These are phyloP conservation scores for Tricholoma flavovirens DNA, from an alignment of 768 basidiomycete genomes.

Conservation along the genomic window DNA sequence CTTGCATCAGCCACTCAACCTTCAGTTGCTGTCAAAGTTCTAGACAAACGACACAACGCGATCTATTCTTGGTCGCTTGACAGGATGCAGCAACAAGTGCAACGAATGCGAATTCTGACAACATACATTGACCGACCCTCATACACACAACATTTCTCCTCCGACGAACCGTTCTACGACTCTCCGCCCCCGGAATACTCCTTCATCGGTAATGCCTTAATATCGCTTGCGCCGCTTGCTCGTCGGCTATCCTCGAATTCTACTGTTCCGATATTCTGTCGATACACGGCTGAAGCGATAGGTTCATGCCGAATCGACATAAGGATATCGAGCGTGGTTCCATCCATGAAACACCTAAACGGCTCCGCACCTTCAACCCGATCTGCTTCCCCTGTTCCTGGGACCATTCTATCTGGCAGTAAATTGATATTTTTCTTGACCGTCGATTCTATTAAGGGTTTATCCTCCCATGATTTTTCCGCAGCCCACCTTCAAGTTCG, in stretches of 20 bases:
- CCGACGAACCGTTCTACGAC: slow-evolving; percentile 91
- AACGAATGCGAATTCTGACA: slow-evolving; percentile 90
- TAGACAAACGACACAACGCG: slow-evolving; percentile 82
- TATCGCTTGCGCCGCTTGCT: slow-evolving; percentile 77
- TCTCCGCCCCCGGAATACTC: slow-evolving; percentile 84
- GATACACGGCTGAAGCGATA: slow-evolving; percentile 92
- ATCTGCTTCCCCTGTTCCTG: slow-evolving; percentile 68
- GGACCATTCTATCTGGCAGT: slow-evolving; percentile 62
- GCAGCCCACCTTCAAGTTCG: slow-evolving; percentile 84
- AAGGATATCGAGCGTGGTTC: slow-evolving; percentile 67
- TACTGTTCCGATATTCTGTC: slow-evolving; percentile 86
- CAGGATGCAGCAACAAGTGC: slow-evolving; percentile 81
- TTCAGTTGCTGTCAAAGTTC: slow-evolving; percentile 82
- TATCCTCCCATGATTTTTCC: slow-evolving; percentile 86
- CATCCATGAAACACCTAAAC: slow-evolving; percentile 53
- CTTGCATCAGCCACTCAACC: slow-evolving; percentile 72
- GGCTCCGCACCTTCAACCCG: slow-evolving; percentile 65
- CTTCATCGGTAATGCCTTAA: slow-evolving; percentile 83
- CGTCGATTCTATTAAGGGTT: slow-evolving; percentile 83
- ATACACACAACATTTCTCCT: slow-evolving; percentile 91
- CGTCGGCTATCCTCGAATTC: slow-evolving; percentile 69
- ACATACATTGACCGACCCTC: slow-evolving; percentile 89
- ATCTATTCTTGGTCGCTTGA: slow-evolving; percentile 91
- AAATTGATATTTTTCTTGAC: slow-evolving; percentile 82
- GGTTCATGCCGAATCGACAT: slow-evolving; percentile 89